Evolutionary conservation across 1,284 basidiomycete species (phyloP).

Genomic region (Ganoderma boninense): DNA sequence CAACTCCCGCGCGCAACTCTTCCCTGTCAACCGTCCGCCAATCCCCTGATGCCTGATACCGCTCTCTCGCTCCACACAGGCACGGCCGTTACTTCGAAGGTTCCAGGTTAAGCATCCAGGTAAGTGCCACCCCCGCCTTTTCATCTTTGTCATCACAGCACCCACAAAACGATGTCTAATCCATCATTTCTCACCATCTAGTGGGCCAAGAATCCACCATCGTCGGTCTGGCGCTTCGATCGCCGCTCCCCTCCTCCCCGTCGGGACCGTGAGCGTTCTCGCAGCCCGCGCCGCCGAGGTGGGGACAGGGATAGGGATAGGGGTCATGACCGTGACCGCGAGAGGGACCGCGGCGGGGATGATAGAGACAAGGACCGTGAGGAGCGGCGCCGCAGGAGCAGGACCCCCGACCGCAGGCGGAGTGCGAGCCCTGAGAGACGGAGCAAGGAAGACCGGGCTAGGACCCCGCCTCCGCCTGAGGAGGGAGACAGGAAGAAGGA

Average conservation of each 20-base stretch:
- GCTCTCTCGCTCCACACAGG: conserved; percentile 53
- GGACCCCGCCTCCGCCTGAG: conserved; percentile 52
- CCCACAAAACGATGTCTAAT: conserved; percentile 15
- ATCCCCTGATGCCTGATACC: conserved; percentile 18
- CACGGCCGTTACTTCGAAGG: conserved; percentile 88
- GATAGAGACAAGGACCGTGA: conserved; percentile 49
- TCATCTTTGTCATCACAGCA: not conserved
- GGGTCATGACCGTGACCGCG: conserved; percentile 43
- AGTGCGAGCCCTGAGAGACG: conserved; percentile 59
- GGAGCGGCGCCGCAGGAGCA: conserved; percentile 56
- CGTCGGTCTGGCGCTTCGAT: conserved; percentile 87
- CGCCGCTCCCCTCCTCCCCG: conserved; percentile 63
- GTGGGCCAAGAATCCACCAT: conserved; percentile 94
- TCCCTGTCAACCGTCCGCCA: not conserved
- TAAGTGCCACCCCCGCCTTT: conserved; percentile 40
- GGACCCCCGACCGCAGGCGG: conserved; percentile 56
- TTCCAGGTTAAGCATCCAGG: conserved; percentile 83
- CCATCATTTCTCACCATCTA: conserved; percentile 41
- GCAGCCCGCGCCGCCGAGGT: conserved; percentile 45
- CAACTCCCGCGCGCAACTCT: not conserved
- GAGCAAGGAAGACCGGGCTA: conserved; percentile 53
- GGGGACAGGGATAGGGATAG: conserved; percentile 42
- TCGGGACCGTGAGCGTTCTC: conserved; percentile 51
- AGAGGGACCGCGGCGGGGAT: conserved; percentile 39
- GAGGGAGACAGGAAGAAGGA: conserved; percentile 50